phyloP scores from a whole-genome alignment of 495 filamentous ascomycete genomes.

The Xylaria venustula region DNA sequence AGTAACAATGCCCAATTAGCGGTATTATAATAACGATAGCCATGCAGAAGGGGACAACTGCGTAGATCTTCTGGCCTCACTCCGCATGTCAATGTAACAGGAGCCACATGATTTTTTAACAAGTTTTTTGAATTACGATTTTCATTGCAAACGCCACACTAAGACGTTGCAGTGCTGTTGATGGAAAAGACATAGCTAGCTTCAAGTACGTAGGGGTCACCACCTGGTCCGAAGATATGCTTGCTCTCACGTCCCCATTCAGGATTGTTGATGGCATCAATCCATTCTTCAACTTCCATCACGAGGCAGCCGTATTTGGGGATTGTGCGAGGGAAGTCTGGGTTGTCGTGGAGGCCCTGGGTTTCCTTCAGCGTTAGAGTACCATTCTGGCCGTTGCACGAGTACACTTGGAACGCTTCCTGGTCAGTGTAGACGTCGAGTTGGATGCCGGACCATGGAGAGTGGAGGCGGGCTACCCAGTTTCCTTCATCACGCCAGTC shows the following conservation, averaged over 20 bases:
- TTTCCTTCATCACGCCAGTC: slow-evolving; percentile 54
- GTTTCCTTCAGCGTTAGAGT: slow-evolving; percentile 60
- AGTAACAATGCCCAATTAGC: neutral
- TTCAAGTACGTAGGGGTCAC: slow-evolving; percentile 60
- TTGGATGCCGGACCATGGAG: slow-evolving; percentile 67
- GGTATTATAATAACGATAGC: neutral
- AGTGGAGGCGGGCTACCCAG: slow-evolving; percentile 61
- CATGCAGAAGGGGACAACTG: neutral
- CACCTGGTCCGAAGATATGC: slow-evolving; percentile 65
- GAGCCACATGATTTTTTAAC: too few species aligned
- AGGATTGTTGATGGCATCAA: slow-evolving; percentile 78
- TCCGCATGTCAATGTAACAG: neutral
- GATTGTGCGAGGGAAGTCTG: slow-evolving; percentile 45
- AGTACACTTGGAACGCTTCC: slow-evolving; percentile 76
- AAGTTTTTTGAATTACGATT: too few species aligned
- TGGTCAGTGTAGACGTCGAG: slow-evolving; percentile 74
- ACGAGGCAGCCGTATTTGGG: slow-evolving; percentile 73
- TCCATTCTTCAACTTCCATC: slow-evolving; percentile 69
- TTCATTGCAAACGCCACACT: slow-evolving; percentile 11
- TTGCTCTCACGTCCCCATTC: slow-evolving; percentile 65
- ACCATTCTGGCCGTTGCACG: slow-evolving; percentile 71
- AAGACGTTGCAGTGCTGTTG: slow-evolving; percentile 32
- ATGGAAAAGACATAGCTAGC: slow-evolving; percentile 63
- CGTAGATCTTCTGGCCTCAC: too few species aligned
- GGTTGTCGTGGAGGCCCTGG: slow-evolving; percentile 52